Evolutionary conservation across 768 basidiomycete genomes (phyloP).

Genomic region (Tricholoma sp.): DNA sequence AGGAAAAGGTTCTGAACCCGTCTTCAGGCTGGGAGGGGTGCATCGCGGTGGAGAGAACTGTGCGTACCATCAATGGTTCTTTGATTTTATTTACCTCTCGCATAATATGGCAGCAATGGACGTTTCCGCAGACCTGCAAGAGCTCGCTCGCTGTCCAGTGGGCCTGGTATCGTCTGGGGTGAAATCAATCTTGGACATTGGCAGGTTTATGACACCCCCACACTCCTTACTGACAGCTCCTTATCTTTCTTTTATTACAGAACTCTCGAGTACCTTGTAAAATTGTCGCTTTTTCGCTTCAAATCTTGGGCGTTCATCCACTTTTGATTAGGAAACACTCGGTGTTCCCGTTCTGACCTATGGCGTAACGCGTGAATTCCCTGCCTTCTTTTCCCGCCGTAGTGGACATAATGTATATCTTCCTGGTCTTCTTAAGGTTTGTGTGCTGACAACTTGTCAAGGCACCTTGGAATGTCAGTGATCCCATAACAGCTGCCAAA

Average conservation of each 20-base stretch:
- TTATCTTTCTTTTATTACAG: constrained; percentile 29
- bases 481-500: constrained; percentile 62
- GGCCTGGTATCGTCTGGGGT: constrained; percentile 91
- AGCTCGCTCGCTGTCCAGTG: constrained; percentile 85
- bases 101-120: constrained; percentile 66
- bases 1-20: not conserved
- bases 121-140: constrained; percentile 89
- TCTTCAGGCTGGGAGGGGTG: constrained; percentile 70
- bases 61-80: constrained; percentile 16
- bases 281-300: constrained; percentile 9
- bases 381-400: constrained; percentile 85
- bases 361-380: constrained; percentile 73
- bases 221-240: not conserved
- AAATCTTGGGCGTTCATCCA: not conserved
- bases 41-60: constrained; percentile 50
- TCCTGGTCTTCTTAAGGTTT: not conserved
- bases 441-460: constrained; percentile 22
- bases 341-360: constrained; percentile 90
- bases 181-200: constrained; percentile 94
- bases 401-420: constrained; percentile 72
- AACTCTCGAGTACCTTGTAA: constrained; percentile 75
- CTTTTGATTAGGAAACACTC: constrained; percentile 71
- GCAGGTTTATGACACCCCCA: constrained; percentile 40
- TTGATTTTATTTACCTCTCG: constrained; percentile 1
- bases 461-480: constrained; percentile 74